Base-by-base conservation (phyloP, 2,329 filamentous ascomycete species). In the Cordyceps cicadae region DNA sequence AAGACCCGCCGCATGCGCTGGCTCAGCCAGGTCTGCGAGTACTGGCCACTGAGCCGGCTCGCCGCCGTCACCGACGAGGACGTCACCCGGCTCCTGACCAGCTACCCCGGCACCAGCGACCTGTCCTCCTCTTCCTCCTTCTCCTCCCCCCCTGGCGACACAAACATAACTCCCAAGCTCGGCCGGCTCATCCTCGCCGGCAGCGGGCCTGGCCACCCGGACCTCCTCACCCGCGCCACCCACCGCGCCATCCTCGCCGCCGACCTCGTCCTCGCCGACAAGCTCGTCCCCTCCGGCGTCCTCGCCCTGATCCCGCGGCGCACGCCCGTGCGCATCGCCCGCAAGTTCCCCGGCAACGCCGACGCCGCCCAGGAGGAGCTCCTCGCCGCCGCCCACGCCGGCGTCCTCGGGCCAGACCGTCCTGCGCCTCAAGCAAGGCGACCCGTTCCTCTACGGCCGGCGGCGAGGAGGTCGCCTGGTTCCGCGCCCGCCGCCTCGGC, bases 301-400 rank as follows among this genome's bases (percentile, higher is more conserved):
- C 80, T 99, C 11, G 90, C 93, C 65, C 84, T 99, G 17, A 89
- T 97, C 60, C 94, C 94, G 1, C 90, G 94, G 41, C 85, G 93
- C 59, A 96, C 92, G 9, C 87, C 88, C 11, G 87, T 97, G 14
- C 86, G 90, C 68, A 99, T 99, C 67, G 93, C 94, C 5, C 88
- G 92, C 69, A 99, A 99, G 72, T 99, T 99, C 74, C 94, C 94
- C 0, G 94, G 94, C 24, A 97, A 99, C 73, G 94, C 94, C 46
- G 94, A 99, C 67, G 85, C 86, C 50, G 94, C 94, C 0, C 94
- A 99, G 71, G 86, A 92, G 69, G 94, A 99, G 74, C 85, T 99
- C 5, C 82, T 96, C 3, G 81, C 86, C 58, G 81, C 90, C 67
- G 94, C 91, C 0, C 79, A 96, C 2, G 83, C 84, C 3, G 91